Base-by-base conservation (phyloP, 768 basidiomycete genomes). In the Strobilomyces echinocephalus region DNA sequence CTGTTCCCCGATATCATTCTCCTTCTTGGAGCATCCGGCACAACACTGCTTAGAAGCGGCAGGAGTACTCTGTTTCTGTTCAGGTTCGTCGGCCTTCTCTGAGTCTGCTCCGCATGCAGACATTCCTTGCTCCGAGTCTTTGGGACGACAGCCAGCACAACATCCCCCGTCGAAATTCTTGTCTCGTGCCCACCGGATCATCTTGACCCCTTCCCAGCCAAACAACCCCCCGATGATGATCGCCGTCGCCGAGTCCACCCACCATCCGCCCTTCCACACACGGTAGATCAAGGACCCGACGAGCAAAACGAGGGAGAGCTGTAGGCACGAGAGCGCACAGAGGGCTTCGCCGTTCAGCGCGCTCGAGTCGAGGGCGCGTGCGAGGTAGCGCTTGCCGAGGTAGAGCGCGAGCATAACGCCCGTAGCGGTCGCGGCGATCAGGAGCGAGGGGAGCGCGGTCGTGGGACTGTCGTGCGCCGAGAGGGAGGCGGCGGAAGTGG, bases 211-310 rank as follows among this genome's bases (percentile, higher is more conserved):
- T 5, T 57, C 50, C 50, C 46, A 57, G 4, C 51, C 58, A 49
- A 51, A 54, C 49, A 58, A 20, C 8, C 20, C 0, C 38, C 57
- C 53, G 4, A 55, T 51, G 16, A 54, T 39, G 21, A 59, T 46
- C 20, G 52, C 46, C 2, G 51, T 54, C 16, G 40, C 51, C 2
- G 40, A 7, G 26, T 58, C 55, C 12, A 77, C 63, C 76, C 77
- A 78, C 76, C 77, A 77, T 0, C 75, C 77, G 18, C 71, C 71
- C 2, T 58, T 50, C 75, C 76, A 74, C 5, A 71, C 57, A 12
- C 68, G 58, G 46, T 63, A 76, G 20, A 77, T 59, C 42, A 75
- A 45, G 10, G 70, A 68, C 1, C 77, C 77, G 5, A 72, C 41
- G 55, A 78, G 73, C n/a, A 79, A 59, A 1, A 78, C 74, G 26